phyloP scores from a whole-genome alignment of 2,329 filamentous ascomycete species.

The Colletotrichum liriopes region DNA sequence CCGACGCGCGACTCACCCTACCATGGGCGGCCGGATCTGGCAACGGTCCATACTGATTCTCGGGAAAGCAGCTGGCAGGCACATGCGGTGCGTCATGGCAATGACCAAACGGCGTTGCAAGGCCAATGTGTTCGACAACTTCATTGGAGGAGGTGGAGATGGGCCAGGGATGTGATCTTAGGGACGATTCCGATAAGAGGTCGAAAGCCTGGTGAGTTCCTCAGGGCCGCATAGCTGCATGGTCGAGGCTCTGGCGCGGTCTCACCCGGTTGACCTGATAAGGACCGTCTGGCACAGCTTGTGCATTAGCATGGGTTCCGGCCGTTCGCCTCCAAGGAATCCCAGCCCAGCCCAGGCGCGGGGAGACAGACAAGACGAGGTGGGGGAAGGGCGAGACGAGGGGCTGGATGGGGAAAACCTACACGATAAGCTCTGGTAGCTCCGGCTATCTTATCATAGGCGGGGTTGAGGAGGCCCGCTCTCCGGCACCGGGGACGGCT shows the following conservation, averaged over 20 bases:
- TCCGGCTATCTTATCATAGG: slow-evolving; percentile 34
- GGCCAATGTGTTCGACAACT: background rate
- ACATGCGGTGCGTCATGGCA: slow-evolving; percentile 25
- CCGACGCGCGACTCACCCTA: slow-evolving; percentile 19
- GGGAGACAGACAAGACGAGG: background rate
- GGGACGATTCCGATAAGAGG: slow-evolving; percentile 21
- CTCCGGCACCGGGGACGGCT: slow-evolving; percentile 33
- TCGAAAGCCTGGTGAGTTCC: background rate
- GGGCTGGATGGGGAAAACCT: slow-evolving; percentile 29
- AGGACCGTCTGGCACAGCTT: slow-evolving; percentile 21
- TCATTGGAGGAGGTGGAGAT: slow-evolving; percentile 26
- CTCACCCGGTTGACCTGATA: slow-evolving; percentile 18
- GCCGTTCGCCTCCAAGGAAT: background rate
- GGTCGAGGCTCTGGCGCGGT: background rate
- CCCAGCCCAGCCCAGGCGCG: slow-evolving; percentile 8
- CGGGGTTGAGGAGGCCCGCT: background rate
- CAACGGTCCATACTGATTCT: slow-evolving; percentile 12
- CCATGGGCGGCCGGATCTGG: slow-evolving; percentile 22
- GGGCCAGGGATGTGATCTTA: background rate
- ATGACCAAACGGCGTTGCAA: slow-evolving; percentile 29
- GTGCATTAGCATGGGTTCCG: slow-evolving; percentile 27
- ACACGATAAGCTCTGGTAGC: slow-evolving; percentile 40
- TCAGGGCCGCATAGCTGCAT: slow-evolving; percentile 8
- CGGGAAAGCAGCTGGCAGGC: background rate
- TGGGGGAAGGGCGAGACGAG: slow-evolving; percentile 32